These are phyloP conservation scores for Phytophthora multivora DNA, from an alignment of 352 stramenopile species.

Conservation along the genomic window DNA sequence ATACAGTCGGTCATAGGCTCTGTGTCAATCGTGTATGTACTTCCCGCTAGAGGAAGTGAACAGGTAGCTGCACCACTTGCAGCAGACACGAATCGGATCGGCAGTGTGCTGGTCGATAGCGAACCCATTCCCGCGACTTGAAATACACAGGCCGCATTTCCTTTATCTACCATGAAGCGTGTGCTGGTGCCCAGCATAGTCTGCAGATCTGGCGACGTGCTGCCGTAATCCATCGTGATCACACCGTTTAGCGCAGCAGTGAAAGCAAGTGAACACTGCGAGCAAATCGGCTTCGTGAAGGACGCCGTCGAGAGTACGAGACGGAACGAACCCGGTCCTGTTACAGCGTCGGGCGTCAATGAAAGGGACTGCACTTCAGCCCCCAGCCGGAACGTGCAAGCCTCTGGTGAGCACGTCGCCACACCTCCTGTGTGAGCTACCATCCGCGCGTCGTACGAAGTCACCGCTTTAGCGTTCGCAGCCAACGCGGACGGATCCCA, in stretches of 20 bases:
- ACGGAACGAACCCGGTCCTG: constrained; percentile 68
- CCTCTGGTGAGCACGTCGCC: constrained; percentile 33
- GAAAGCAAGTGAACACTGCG: constrained; percentile 53
- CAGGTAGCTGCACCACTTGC: constrained; percentile 27
- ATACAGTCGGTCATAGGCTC: constrained; percentile 62
- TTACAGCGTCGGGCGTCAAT: too few species aligned
- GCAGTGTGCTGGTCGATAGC: constrained; percentile 43
- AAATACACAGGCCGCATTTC: constrained; percentile 55
- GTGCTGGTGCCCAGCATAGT: constrained; percentile 77
- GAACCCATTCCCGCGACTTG: constrained; percentile 46
- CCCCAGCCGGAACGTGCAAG: constrained; percentile 91
- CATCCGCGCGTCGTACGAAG: constrained; percentile 64
- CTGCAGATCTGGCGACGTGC: constrained; percentile 61
- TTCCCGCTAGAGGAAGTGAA: constrained; percentile 38
- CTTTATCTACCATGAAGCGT: constrained; percentile 63
- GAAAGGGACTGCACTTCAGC: constrained; percentile 91
- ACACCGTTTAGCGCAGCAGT: constrained; percentile 1
- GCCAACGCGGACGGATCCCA: constrained; percentile 39
- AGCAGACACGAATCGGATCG: constrained; percentile 35
- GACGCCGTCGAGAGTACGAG: constrained; percentile 51
- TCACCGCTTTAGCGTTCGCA: constrained; percentile 43
- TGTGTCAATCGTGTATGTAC: constrained; percentile 54
- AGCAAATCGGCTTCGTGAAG: constrained; percentile 44
- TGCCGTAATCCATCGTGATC: constrained; percentile 71
- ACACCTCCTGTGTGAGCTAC: constrained; percentile 28